phyloP scores from a whole-genome alignment of 1,139 yeast species.

The Candida glucosophila region DNA sequence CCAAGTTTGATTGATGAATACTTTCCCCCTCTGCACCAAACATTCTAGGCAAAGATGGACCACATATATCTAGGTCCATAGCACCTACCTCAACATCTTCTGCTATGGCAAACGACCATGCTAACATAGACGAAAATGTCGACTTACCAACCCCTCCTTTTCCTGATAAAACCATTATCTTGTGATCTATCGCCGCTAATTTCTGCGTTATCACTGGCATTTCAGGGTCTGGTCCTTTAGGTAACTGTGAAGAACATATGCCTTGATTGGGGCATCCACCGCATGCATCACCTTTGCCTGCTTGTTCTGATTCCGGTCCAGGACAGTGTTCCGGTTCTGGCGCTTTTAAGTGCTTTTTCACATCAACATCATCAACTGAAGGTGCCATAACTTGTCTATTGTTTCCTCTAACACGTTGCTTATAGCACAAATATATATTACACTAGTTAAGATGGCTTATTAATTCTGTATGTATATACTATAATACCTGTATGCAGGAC shows the following conservation, averaged over 20 bases:
- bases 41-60: slow-evolving; percentile 94
- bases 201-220: slow-evolving; percentile 68
- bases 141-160: slow-evolving; percentile 99
- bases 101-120: slow-evolving; percentile 94
- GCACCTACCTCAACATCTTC: slow-evolving; percentile 85
- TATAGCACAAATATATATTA: too few species aligned
- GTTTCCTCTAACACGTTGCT: too few species aligned
- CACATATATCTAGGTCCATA: slow-evolving; percentile 95
- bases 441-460: too few species aligned
- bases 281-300: slow-evolving; percentile 94
- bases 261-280: slow-evolving; percentile 89
- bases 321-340: slow-evolving; percentile 97
- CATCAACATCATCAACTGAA: slow-evolving; percentile 8
- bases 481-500: too few species aligned
- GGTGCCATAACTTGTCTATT: slow-evolving; percentile 21
- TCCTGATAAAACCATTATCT: slow-evolving; percentile 81
- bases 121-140: slow-evolving; percentile 87
- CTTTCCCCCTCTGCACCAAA: slow-evolving; percentile 85
- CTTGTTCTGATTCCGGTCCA: slow-evolving; percentile 89
- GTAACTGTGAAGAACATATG: slow-evolving; percentile 73
- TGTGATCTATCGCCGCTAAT: slow-evolving; percentile 64
- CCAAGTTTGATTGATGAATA: slow-evolving; percentile 81
- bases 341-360: slow-evolving; percentile 23
- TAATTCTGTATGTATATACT: too few species aligned
- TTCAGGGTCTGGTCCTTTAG: slow-evolving; percentile 96